Evolutionary conservation across 1,139 yeast genomes (phyloP).

Genomic region (Kodamaea plutei): DNA sequence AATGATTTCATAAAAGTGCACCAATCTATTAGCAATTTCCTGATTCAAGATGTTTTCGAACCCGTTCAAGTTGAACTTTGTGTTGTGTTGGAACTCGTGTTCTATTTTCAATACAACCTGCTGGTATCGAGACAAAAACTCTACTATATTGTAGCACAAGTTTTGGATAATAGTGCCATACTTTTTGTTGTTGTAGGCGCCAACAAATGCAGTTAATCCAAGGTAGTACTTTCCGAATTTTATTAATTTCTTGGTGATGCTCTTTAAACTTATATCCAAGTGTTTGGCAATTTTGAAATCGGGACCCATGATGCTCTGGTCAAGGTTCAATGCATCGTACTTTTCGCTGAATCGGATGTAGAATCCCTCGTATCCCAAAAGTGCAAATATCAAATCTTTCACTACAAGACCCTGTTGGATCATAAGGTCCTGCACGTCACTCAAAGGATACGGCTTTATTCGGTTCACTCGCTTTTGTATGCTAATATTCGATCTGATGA

Average conservation of each 20-base stretch:
- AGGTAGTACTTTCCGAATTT: conserved; percentile 61
- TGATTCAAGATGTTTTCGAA: conserved; percentile 31
- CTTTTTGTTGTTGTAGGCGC: conserved; percentile 47
- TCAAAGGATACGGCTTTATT: conserved; percentile 41
- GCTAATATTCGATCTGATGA: conserved; percentile 18
- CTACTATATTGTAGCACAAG: conserved; percentile 57
- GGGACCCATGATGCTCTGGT: conserved; percentile 55
- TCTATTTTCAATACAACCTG: conserved; percentile 51
- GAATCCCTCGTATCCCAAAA: conserved; percentile 77
- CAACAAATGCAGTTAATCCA: conserved; percentile 52
- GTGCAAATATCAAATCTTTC: conserved; percentile 63
- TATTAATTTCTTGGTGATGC: conserved; percentile 60
- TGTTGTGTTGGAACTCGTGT: conserved; percentile 43
- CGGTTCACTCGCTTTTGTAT: conserved; percentile 18
- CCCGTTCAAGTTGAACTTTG: conserved; percentile 30
- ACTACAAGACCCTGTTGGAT: conserved; percentile 71
- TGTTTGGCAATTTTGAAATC: conserved; percentile 70
- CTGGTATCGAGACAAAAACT: conserved; percentile 47
- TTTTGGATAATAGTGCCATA: conserved; percentile 77
- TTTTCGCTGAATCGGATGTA: conserved; percentile 67
- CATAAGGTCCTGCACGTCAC: conserved; percentile 38
- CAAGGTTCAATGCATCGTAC: conserved; percentile 43
- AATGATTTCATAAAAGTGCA: conserved; percentile 57
- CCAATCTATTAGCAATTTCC: conserved; percentile 32
- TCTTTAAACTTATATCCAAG: conserved; percentile 71